A percentile compares a stretch with the other conserved stretches of the same genome.
Evolutionary conservation across 257 asterid genomes (phyloP).

Genomic region (Striga asiatica): DNA sequence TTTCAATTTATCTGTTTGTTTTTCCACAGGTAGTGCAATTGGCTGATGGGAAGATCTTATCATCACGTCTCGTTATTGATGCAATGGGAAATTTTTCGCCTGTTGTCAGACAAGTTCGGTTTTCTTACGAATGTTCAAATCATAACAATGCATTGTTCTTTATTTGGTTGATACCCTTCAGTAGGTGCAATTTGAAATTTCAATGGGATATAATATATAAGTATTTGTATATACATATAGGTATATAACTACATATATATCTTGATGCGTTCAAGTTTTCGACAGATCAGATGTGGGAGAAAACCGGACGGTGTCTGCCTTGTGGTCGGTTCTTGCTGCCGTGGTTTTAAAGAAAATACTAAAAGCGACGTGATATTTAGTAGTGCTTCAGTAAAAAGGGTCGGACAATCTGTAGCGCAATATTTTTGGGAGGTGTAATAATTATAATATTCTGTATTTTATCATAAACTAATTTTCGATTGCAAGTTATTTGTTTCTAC

Average conservation of each 20-base stretch:
- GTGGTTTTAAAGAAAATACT: conserved; percentile 62
- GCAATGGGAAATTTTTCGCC: conserved; percentile 99
- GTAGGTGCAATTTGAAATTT: too few species aligned
- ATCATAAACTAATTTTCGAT: neutral
- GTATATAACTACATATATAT: neutral
- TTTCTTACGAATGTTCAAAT: neutral
- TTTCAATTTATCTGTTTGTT: neutral
- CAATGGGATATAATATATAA: too few species aligned
- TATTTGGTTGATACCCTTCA: too few species aligned
- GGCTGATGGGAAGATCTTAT: conserved; percentile 55
- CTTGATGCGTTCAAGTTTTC: neutral
- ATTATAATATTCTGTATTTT: neutral
- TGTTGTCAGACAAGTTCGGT: conserved; percentile 71
- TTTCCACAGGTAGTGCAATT: conserved; percentile 50
- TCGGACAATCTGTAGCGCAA: conserved; percentile 65
- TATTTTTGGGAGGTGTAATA: conserved; percentile 89
- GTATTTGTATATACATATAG: neutral
- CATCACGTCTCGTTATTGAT: conserved; percentile 74
- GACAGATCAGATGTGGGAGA: conserved; percentile 79
- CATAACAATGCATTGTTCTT: neutral
- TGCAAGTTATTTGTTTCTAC: neutral
- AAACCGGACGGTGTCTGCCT: conserved; percentile 96
- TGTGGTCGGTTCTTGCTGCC: conserved; percentile 90
- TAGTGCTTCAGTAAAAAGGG: conserved; percentile 57
- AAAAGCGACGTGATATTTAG: conserved; percentile 81